Evolutionary conservation across 192 early-diverging fungal genomes (phyloP), one percentile per base, ranked within the genome.

Genomic region (Geranomyces variabilis): DNA sequence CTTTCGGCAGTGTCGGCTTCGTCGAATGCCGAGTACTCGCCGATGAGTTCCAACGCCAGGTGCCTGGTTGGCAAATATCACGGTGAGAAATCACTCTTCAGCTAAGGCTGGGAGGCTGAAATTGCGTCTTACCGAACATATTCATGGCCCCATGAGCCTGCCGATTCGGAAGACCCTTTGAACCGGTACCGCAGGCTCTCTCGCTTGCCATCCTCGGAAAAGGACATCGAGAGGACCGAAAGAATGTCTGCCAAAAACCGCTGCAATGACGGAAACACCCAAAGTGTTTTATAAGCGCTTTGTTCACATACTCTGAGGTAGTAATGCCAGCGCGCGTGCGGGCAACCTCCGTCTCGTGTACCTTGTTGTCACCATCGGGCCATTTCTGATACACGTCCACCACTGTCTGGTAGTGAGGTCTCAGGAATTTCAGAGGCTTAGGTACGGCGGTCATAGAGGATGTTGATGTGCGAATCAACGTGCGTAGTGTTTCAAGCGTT

Each of bases 381-480:
- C 96, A 98, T 14, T 74, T 77, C 15, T 89, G 86, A 69, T 91
- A 92, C 28, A 94, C 77, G 15, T 82, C 82, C 45, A 80, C 76
- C 63, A 98, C 71, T 5, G 86, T 83, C 51, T 75, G 73, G 79
- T 96, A 97, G 64, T 94, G 92, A 43, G 89, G 89, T 64, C 96
- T 87, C 62, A 99, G 79, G 70, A 92, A 99, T 81, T 99, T 99
- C 74, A 99, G 87, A 28, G 96, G 96, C 78, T 99, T 99, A 57
- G 97, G 96, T 5, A 98, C 97, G n/a, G 95, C 94, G 8, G 97
- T 97, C 97, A 99, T 99, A 48, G 97, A 99, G 64, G 90, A 92
- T 3, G 96, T 95, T 9, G 94, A 91, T 10, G 96, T 95, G 59
- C 94, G 92, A 78, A 99, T 97, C 24, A 92, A 69, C 13, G 90